Evolutionary conservation across 257 asterid species (phyloP), one percentile per base, ranked within the genome.

Genomic region (Datura wrightii): DNA sequence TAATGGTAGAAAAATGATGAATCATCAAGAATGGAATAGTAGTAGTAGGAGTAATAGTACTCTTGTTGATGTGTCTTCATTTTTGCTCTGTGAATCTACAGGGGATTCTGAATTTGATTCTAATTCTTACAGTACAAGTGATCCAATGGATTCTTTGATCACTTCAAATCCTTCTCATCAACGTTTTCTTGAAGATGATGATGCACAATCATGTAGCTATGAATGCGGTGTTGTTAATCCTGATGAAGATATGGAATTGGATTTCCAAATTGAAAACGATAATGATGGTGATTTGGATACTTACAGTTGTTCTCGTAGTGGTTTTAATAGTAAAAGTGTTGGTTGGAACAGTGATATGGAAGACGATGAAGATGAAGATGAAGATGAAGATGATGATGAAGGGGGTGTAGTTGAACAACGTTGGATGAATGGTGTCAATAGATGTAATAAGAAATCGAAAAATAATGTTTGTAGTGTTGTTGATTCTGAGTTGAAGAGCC

Each of bases 51-150:
- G 7, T 16, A 5, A 44, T 54, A 63, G 3, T 67, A 19, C 11
- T 74, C 54, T 48, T 50, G 44, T 84, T 48, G 86, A 84, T 37
- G 67, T 79, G 65, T 84, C 86, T 62, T 52, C 79, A 14, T 84
- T 48, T 70, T 31, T 50, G 10, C 79, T 84, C 3, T 79, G 11
- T 44, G 86, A 84, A 76, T 69, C 79, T 18, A 62, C 79, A 0
- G 86, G 86, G 2, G 86, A 84, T 50, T 84, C 86, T 31, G 86
- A 84, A 10, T 39, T 60, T 62, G 66, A 78, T 62, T 53, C 74
- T 13, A 78, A 2, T 4, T 1, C 34, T 52, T 78, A 11, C 52
- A 78, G 82, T 31, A 3, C 8, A 4, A 76, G 3, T 48, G 9
- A 52, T 50, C 82, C 63, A 78, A 52, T 76, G 42, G 63, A 76